phyloP scores from a whole-genome alignment of 371 early-diverging fungal genomes.

The Basidiobolus meristosporus region DNA sequence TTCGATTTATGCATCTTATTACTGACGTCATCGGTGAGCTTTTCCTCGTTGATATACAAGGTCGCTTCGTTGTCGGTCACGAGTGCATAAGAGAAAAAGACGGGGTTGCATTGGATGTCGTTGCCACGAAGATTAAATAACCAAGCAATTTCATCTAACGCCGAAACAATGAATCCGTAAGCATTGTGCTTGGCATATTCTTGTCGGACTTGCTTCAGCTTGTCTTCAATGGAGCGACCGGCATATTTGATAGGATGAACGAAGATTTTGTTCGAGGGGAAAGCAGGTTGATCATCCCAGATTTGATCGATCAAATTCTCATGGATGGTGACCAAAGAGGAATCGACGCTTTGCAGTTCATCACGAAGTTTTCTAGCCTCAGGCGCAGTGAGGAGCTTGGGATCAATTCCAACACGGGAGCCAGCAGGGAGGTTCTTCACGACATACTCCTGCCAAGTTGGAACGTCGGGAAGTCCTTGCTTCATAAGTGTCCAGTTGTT shows the following conservation, averaged over 20 bases:
- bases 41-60: conserved; percentile 65
- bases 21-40: conserved; percentile 39
- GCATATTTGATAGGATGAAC: conserved; percentile 50
- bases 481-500: conserved; percentile 89
- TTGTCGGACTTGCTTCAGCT: conserved; percentile 34
- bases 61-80: conserved; percentile 42
- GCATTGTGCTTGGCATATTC: conserved; percentile 27
- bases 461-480: conserved; percentile 68
- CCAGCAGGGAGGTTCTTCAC: conserved; percentile 11
- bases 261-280: conserved; percentile 36
- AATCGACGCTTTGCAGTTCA: conserved; percentile 23
- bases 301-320: conserved; percentile 61
- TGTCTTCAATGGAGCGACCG: conserved; percentile 26
- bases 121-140: conserved; percentile 94
- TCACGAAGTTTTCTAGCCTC: conserved; percentile 38
- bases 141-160: conserved; percentile 91
- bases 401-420: conserved; percentile 9
- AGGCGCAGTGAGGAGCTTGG: conserved; percentile 8
- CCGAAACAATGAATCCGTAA: conserved; percentile 61
- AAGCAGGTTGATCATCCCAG: conserved; percentile 51
- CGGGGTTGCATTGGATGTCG: conserved; percentile 94
- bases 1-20: too few species aligned
- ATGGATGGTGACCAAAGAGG: conserved; percentile 27
- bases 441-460: conserved; percentile 77
- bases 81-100: conserved; percentile 86